These are phyloP conservation scores for Halophytophthora polymorphica DNA, from an alignment of 352 stramenopile species.

Conservation along the genomic window DNA sequence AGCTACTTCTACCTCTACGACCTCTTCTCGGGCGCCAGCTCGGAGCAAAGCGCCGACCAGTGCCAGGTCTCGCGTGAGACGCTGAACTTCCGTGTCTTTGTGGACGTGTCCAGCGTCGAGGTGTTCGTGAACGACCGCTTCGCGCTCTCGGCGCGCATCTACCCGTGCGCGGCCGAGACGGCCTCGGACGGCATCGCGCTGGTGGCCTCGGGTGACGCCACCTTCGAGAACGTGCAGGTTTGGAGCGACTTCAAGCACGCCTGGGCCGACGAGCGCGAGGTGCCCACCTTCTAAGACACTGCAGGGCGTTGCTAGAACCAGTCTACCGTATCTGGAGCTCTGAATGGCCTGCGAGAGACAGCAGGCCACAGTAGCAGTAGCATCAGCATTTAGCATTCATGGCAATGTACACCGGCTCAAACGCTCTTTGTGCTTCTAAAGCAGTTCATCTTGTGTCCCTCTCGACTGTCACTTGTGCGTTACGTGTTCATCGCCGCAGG, in stretches of 20 bases:
- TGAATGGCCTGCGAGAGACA: not conserved
- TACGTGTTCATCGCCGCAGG: slow-evolving; percentile 8
- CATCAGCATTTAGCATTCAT: not conserved
- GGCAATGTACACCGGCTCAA: too few species aligned
- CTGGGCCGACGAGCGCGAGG: slow-evolving; percentile 42
- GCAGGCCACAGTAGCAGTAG: not conserved
- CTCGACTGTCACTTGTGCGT: too few species aligned
- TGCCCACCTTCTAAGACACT: slow-evolving; percentile 26
- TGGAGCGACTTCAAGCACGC: slow-evolving; percentile 65
- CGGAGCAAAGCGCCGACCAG: slow-evolving; percentile 9
- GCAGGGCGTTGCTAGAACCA: not conserved
- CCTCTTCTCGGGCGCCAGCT: slow-evolving; percentile 22
- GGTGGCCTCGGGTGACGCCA: slow-evolving; percentile 33
- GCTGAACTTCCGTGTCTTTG: slow-evolving; percentile 58
- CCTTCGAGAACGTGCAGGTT: slow-evolving; percentile 60
- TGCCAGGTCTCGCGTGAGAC: slow-evolving; percentile 43
- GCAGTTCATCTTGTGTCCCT: too few species aligned
- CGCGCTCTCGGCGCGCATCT: slow-evolving; percentile 57
- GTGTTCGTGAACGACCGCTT: slow-evolving; percentile 76
- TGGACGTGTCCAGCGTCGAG: slow-evolving; percentile 67
- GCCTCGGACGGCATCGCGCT: slow-evolving; percentile 58
- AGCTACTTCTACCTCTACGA: slow-evolving; percentile 65
- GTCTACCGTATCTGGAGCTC: slow-evolving; percentile 14
- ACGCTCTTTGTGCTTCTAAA: too few species aligned
- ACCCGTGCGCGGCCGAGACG: slow-evolving; percentile 49